Evolutionary conservation across 2,329 filamentous ascomycete species (phyloP).

Genomic region (Zasmidium angulare): DNA sequence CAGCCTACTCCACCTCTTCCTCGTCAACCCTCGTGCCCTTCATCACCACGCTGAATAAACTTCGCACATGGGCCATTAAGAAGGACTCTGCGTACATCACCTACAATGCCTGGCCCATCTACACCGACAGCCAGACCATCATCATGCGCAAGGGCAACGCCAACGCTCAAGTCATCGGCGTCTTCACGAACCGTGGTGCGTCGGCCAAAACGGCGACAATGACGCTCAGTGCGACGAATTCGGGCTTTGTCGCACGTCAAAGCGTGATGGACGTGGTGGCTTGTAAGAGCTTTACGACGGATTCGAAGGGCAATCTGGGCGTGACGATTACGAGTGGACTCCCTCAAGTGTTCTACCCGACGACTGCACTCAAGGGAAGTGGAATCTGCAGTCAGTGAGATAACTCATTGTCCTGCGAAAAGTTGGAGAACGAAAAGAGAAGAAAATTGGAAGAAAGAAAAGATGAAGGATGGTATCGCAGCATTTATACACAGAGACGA

Average conservation of each 20-base stretch:
- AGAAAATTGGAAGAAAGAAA: no score
- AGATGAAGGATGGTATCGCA: no score
- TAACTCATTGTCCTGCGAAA: background rate
- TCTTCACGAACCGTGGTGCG: conserved; percentile 27
- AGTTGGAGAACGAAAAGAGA: no score
- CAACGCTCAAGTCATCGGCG: conserved; percentile 36
- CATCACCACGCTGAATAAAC: conserved; percentile 44
- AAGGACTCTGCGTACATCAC: conserved; percentile 37
- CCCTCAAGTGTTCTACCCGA: conserved; percentile 8
- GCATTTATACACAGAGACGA: no score
- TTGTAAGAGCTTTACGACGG: conserved; percentile 46
- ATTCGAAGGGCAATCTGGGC: conserved; percentile 41
- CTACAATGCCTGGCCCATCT: conserved; percentile 38
- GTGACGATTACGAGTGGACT: conserved; percentile 2
- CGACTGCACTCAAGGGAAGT: conserved; percentile 1
- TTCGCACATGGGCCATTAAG: conserved; percentile 46
- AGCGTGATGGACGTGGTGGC: conserved; percentile 40
- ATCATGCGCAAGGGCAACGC: conserved; percentile 44
- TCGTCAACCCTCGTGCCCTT: conserved; percentile 40
- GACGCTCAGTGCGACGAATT: conserved; percentile 27
- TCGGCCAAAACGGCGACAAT: conserved; percentile 19
- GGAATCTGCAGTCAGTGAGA: conserved; percentile 9
- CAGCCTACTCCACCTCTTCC: conserved; percentile 34
- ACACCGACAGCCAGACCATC: conserved; percentile 41
- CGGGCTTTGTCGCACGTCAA: conserved; percentile 22